A percentile compares a stretch with the other conserved stretches of the same genome.
Conservation (phyloP, 108 stramenopile genomes). For the Nitzschia palea region DNA sequence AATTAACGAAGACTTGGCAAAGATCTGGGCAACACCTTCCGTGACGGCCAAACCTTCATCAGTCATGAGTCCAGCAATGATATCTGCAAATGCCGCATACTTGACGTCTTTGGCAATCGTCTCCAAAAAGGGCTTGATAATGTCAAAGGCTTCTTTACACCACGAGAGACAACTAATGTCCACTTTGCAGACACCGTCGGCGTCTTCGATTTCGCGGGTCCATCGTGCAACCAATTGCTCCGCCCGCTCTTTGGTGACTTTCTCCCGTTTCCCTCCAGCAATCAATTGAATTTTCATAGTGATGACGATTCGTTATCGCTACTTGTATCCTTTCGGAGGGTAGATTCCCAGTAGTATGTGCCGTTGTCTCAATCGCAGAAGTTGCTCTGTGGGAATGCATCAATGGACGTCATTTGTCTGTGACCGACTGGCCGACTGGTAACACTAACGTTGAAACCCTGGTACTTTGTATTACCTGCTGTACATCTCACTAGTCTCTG, state of each 20-base stretch:
- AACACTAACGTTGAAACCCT: too few relatives aligned
- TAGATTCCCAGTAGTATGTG: too few relatives aligned
- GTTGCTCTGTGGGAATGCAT: too few relatives aligned
- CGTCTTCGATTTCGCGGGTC: neutral
- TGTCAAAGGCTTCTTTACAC: conserved; percentile 4
- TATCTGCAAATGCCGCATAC: conserved; percentile 20
- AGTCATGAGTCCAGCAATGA: conserved; percentile 30
- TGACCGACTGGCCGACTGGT: too few relatives aligned
- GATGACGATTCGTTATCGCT: neutral
- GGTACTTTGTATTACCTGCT: too few relatives aligned
- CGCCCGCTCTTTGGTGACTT: neutral
- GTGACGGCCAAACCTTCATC: conserved; percentile 26
- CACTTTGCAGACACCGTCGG: neutral
- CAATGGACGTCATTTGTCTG: too few relatives aligned
- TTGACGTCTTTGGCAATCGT: neutral
- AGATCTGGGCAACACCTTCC: conserved; percentile 14
- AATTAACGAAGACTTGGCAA: conserved; percentile 12
- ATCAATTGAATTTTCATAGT: neutral
- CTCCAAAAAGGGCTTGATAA: conserved; percentile 6
- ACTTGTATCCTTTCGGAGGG: too few relatives aligned
- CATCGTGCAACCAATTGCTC: neutral
- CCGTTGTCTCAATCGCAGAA: too few relatives aligned
- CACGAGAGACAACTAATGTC: conserved; percentile 15
- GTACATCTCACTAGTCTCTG: too few relatives aligned
- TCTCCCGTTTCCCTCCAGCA: conserved; percentile 4